Base-by-base conservation (phyloP, 2,329 filamentous ascomycete species). In the Tolypocladium sp. region DNA sequence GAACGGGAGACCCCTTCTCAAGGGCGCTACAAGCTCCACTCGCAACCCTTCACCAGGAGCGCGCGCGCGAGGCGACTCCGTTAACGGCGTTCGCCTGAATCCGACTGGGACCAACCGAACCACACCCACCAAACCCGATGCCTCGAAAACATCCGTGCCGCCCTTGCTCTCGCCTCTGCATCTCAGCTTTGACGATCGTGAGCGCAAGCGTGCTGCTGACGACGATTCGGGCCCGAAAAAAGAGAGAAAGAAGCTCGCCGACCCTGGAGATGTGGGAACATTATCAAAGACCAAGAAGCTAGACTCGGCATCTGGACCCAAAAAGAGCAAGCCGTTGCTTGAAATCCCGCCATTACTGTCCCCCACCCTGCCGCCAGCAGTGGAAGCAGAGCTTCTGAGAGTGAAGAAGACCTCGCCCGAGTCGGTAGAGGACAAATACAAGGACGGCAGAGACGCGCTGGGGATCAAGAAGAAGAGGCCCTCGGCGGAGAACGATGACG, bases 101-200 rank as follows among this genome's bases (percentile, higher is more conserved):
- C 62, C 65, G 37, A 60, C n/a, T n/a, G n/a, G n/a, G n/a, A n/a
- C 66, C 63, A 74, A 67, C 37, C 73, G 71, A 58, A 67, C 65
- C 52, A 69, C 71, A 7, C 71, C 77, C 15, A 73, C 65, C 61
- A 78, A 78, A 64, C 55, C 67, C 25, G 76, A 79, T 25, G 62
- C 66, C 13, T 65, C 68, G 13, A 78, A 76, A 62, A 63, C 75
- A 33, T 69, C 71, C 30, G 72, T 85, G 8, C 82, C 82, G 10
- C 79, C 78, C 3, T 65, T 85, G 37, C 66, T 85, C 17, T 85
- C 82, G 0, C 82, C 82, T 1, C 70, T 82, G 1, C 77, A 76
- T 41, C 71, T 82, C 13, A 74, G 73, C 42, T 73, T 80, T 33
- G 77, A 77, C 40, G 73, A 74, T 25, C 73, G 74, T 57, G 46